Evolutionary conservation across 2,329 filamentous ascomycete genomes (phyloP), one percentile per base, ranked within the genome.

Genomic region (Cercospora janseana): DNA sequence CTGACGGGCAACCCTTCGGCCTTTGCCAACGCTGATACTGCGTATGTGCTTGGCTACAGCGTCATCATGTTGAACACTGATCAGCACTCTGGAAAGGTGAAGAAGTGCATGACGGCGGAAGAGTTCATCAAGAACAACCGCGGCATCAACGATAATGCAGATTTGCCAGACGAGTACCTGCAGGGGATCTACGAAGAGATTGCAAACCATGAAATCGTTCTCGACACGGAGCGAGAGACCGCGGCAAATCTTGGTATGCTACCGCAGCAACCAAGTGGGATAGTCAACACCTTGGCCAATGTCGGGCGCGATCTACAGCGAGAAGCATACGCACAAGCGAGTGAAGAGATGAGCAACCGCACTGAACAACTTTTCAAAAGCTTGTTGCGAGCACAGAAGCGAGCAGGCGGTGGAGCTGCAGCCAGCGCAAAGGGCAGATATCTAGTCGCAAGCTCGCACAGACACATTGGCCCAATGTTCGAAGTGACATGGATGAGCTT

Each of bases 121-220:
- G 94, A 98, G 60, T 98, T 98, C 66, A 95, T 98, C 75, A 96
- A 95, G 75, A 98, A 98, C 72, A 98, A 98, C 69, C 79, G 93
- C 21, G 93, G 93, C 51, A 98, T 98, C 75, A 97, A 98, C 70
- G 93, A 98, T 71, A 92, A 88, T 60, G 87, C 89, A 23, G 88
- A 97, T 73, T 73, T 98, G 52, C 93, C 94, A 0, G 84, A 94
- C 42, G 93, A 98, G 28, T 98, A 98, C 65, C 81, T 98, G 2
- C 78, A 82, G 21, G 81, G 79, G 4, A 97, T 98, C 46, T 98
- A 85, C 60, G 92, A 98, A 4, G 93, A 98, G 66, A 98, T 98
- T 62, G 81, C 79, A 1, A 79, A 77, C 50, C 92, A 97, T 54
- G 93, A 98, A 69, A 98, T 98, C 59, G 91, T 98, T 0, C 78